These are phyloP conservation scores for Ceratocystis eucalypticola DNA, from an alignment of 2,329 filamentous ascomycete species.

Conservation along the genomic window DNA sequence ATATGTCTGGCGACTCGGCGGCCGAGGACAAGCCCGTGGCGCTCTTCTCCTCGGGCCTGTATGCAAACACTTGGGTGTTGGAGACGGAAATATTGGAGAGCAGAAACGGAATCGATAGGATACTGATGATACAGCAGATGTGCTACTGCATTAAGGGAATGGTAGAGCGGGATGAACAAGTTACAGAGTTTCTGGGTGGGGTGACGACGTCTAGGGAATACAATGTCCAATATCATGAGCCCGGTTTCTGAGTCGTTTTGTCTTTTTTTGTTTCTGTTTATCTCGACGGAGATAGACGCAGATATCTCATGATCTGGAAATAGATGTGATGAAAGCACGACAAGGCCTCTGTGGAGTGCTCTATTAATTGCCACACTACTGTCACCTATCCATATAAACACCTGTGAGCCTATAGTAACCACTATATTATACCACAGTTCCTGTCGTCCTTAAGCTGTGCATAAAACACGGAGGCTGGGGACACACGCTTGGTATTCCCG, in stretches of 20 bases:
- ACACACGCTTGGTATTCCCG: too few species aligned
- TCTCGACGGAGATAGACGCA: too few species aligned
- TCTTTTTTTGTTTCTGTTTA: too few species aligned
- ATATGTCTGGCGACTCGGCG: neutral
- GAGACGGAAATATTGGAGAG: neutral
- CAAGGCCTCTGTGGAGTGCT: too few species aligned
- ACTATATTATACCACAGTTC: neutral
- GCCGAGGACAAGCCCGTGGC: neutral
- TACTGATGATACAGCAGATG: neutral
- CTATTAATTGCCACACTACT: too few species aligned
- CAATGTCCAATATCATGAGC: neutral
- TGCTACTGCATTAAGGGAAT: neutral
- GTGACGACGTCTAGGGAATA: neutral
- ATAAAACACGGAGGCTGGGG: neutral
- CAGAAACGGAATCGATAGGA: neutral
- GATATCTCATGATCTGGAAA: too few species aligned
- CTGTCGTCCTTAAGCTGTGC: neutral
- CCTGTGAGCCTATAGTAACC: neutral
- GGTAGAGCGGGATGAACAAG: neutral
- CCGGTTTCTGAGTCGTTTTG: neutral
- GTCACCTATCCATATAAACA: neutral
- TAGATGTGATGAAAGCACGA: too few species aligned
- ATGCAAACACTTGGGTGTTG: neutral
- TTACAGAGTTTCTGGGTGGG: neutral
- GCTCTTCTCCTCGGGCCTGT: neutral